A percentile compares a stretch with the other conserved stretches of the same genome.
Conservation (phyloP, 2,329 filamentous ascomycete genomes). For the Venturia oleaginea region DNA sequence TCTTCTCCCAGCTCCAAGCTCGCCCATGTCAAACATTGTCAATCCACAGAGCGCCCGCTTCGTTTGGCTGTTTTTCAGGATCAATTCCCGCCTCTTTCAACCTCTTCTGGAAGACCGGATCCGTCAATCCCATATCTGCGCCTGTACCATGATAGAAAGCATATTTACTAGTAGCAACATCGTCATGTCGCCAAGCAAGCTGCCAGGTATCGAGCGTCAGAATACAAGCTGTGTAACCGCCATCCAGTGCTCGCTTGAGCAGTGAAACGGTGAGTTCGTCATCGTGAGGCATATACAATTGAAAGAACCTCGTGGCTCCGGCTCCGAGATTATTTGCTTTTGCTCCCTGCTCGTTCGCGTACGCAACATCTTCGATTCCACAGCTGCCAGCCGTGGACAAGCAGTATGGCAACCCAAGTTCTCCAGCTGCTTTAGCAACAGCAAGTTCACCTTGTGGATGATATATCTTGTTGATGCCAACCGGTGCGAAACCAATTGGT, state of each 20-base stretch:
- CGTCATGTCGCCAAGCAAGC: conserved; percentile 52
- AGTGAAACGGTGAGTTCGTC: conserved; percentile 50
- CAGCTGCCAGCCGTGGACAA: conserved; percentile 49
- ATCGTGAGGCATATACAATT: conserved; percentile 56
- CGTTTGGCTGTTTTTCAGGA: conserved; percentile 40
- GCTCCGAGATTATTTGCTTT: conserved; percentile 8
- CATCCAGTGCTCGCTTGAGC: conserved; percentile 44
- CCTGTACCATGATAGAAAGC: conserved; percentile 54
- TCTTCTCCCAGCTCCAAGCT: conserved; percentile 56
- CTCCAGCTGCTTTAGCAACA: conserved; percentile 51
- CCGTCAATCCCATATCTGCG: conserved; percentile 48
- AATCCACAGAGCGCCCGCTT: conserved; percentile 53
- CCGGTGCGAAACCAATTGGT: conserved; percentile 55
- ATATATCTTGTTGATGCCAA: conserved; percentile 60
- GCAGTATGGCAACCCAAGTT: conserved; percentile 50
- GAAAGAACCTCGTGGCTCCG: conserved; percentile 45
- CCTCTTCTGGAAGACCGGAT: conserved; percentile 50
- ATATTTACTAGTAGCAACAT: conserved; percentile 49
- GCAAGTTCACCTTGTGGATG: conserved; percentile 48
- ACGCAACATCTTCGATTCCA: conserved; percentile 49
- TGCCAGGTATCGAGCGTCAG: conserved; percentile 57
- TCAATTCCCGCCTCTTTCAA: conserved; percentile 46
- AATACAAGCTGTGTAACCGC: conserved; percentile 49
- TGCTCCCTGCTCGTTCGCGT: conserved; percentile 40
- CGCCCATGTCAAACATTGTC: conserved; percentile 57